These are phyloP conservation scores for Massariosphaeria phaeospora DNA, from an alignment of 495 filamentous ascomycete species.

Conservation along the genomic window DNA sequence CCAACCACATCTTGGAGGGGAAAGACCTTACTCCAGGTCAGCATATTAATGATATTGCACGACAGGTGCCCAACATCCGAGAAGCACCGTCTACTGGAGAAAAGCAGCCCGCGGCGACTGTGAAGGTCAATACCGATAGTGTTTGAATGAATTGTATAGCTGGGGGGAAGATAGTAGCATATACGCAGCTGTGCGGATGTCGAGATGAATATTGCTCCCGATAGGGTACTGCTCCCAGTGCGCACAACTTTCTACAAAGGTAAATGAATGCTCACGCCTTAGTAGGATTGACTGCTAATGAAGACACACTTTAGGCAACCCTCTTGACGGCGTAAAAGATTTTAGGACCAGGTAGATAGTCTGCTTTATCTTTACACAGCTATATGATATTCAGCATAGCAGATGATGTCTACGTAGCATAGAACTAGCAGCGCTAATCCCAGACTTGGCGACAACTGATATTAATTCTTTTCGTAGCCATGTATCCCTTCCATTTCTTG, in stretches of 20 bases:
- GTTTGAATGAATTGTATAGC: neutral
- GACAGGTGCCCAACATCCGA: neutral
- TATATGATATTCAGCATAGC: no score
- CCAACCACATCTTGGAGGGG: conserved; percentile 25
- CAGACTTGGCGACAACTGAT: conserved; percentile 30
- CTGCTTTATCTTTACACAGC: no score
- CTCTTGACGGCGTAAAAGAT: no score
- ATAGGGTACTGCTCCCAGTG: no score
- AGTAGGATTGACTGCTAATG: no score
- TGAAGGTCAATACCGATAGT: neutral
- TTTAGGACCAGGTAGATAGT: no score
- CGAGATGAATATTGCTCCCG: no score
- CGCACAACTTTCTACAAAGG: no score
- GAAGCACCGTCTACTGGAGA: neutral
- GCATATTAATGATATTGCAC: conserved; percentile 4
- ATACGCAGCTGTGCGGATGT: no score
- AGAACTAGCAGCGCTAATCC: conserved; percentile 9
- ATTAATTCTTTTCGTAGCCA: conserved; percentile 29
- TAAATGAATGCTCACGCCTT: no score
- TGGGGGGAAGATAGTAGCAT: neutral
- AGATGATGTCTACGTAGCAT: neutral
- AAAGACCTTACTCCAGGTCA: conserved; percentile 5
- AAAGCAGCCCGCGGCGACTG: neutral
- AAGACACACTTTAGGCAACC: no score
- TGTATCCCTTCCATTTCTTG: conserved; percentile 31